Evolutionary conservation across 495 filamentous ascomycete species (phyloP), one percentile per base, ranked within the genome.

Genomic region (Neurospora sp.): DNA sequence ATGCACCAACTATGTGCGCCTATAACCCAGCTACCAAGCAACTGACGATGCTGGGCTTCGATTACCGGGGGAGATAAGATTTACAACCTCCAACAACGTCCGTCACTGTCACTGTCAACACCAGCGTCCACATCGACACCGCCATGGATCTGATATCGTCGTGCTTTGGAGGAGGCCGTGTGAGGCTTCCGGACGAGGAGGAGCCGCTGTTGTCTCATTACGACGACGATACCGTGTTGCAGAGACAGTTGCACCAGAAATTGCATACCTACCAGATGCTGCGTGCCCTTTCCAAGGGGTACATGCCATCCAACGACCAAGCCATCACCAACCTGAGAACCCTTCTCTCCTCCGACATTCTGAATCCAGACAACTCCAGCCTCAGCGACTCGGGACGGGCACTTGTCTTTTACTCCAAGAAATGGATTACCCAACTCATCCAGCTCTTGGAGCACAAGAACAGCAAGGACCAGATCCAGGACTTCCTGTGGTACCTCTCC

Each of bases 251-350:
- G 59, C 93, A 94, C 77, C 89, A 92, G 78, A 97, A 97, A 83
- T 86, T 97, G 72, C 95, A 97, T 81, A 90, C 89, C 71, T 97
- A 97, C 79, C 94, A 97, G 83, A 96, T 97, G 93, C 74, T 92
- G 39, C 87, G 93, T 65, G 95, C 95, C 73, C 80, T 98, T 18
- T 87, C 88, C 18, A 89, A 94, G 74, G 95, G 95, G 2, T 97
- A 90, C 82, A 94, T 97, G 91, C 95, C 95, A 35, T 93, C 92
- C 3, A 97, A 90, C 9, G 93, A 97, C 74, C 95, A 98, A 78
- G 74, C 86, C 73, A 91, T 94, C 77, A 83, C 90, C 79, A 96
- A 97, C 76, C 85, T 98, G 2, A 89, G 94, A 42, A 93, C 90
- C 39, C 81, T 98, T 3, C 84, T 97, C 9, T 86, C 92, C 39